Evolutionary conservation across 164 flowering plant genomes (phyloP).

Genomic region (Annona squamosa): DNA sequence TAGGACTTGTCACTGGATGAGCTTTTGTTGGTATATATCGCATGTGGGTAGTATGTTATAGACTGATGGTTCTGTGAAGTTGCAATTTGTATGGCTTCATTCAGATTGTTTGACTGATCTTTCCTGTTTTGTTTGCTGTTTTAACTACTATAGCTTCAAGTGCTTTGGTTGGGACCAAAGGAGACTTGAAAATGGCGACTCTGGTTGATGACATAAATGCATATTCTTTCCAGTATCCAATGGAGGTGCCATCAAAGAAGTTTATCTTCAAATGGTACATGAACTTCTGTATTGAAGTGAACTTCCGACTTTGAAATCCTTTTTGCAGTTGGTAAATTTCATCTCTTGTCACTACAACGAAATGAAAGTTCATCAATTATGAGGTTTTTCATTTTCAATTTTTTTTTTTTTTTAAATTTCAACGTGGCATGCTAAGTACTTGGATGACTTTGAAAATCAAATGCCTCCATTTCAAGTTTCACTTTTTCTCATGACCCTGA

Average conservation of each 20-base stretch:
- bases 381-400: background rate
- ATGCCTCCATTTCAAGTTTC: too few relatives aligned
- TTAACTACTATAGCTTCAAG: conserved; percentile 2
- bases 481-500: too few relatives aligned
- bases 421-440: too few relatives aligned
- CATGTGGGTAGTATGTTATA: background rate
- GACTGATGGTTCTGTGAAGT: background rate
- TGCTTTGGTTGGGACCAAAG: conserved; percentile 41
- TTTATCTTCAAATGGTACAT: conserved; percentile 73
- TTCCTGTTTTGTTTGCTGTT: conserved; percentile 1
- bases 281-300: background rate
- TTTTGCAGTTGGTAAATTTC: background rate
- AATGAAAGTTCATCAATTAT: background rate
- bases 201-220: conserved; percentile 82
- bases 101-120: background rate
- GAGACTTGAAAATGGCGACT: conserved; percentile 46
- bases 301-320: background rate
- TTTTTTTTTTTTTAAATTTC: too few relatives aligned
- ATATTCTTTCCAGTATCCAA: conserved; percentile 71
- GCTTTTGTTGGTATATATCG: background rate
- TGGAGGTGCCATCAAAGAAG: conserved; percentile 56
- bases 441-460: too few relatives aligned
- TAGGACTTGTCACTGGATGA: background rate
- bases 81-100: background rate
- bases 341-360: background rate